Percentiles rank a stretch among this genome's conserved stretches.
Conservation (phyloP, 176 grass and related monocot species). For the Aegilops longissima region DNA sequence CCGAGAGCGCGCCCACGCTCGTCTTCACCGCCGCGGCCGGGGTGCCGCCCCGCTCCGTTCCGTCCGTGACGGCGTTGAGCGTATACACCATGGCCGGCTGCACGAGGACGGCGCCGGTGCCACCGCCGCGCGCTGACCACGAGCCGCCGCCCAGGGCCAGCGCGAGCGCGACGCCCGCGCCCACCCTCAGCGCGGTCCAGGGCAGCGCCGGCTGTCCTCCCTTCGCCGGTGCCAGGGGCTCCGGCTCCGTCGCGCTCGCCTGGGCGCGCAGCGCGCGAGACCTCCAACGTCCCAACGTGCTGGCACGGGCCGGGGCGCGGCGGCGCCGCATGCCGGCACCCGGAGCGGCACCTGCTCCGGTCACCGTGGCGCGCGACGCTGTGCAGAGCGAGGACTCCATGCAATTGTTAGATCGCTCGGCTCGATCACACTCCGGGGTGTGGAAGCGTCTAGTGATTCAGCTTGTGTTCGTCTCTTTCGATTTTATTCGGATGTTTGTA, state of each 20-base stretch:
- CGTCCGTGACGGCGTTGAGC: conserved; percentile 27
- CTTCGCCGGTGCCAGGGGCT: background rate
- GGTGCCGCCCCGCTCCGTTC: background rate
- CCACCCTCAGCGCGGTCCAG: conserved; percentile 23
- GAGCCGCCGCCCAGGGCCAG: conserved; percentile 31
- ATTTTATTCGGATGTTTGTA: background rate
- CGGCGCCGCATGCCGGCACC: background rate
- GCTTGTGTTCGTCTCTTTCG: background rate
- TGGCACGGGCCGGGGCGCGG: background rate
- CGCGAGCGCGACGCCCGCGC: conserved; percentile 41
- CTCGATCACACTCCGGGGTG: background rate
- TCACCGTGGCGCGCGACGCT: background rate
- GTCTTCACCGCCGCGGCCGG: conserved; percentile 12
- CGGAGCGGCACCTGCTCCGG: background rate
- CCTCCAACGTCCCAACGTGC: background rate
- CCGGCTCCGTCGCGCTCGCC: background rate
- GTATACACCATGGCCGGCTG: conserved; percentile 15
- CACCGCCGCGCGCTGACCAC: conserved; percentile 39
- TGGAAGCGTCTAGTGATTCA: background rate
- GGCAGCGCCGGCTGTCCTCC: background rate
- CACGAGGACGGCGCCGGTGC: background rate
- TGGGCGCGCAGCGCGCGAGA: background rate
- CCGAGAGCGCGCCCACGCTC: conserved; percentile 52
- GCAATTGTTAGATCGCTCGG: background rate
- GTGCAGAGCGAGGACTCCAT: conserved; percentile 33